These are phyloP conservation scores for Escovopsis sp. DNA, from an alignment of 2,329 filamentous ascomycete genomes.

Conservation along the genomic window DNA sequence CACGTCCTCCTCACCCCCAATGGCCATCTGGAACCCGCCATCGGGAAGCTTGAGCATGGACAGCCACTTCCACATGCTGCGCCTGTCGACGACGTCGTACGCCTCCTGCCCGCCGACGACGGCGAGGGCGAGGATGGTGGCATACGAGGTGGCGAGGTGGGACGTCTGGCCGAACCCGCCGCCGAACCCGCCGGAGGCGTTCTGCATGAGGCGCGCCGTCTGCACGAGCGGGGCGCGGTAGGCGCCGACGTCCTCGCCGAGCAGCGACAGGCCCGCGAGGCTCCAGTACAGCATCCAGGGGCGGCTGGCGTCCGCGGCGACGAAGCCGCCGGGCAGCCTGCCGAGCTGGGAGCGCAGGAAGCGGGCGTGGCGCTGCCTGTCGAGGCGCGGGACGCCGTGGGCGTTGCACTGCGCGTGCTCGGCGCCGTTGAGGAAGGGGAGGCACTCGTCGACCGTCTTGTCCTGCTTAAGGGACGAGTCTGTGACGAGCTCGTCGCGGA, in stretches of 20 bases:
- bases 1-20: slow-evolving; percentile 84
- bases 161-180: slow-evolving; percentile 85
- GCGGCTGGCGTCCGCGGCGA: slow-evolving; percentile 67
- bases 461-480: slow-evolving; percentile 54
- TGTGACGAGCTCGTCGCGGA: slow-evolving; percentile 53
- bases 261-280: slow-evolving; percentile 55
- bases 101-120: slow-evolving; percentile 63
- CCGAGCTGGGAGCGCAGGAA: slow-evolving; percentile 48
- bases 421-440: slow-evolving; percentile 50
- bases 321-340: slow-evolving; percentile 54
- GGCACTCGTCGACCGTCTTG: slow-evolving; percentile 50
- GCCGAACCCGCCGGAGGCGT: slow-evolving; percentile 71
- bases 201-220: slow-evolving; percentile 72
- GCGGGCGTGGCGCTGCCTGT: slow-evolving; percentile 43
- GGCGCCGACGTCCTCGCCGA: slow-evolving; percentile 58
- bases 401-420: slow-evolving; percentile 45
- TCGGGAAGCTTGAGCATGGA: slow-evolving; percentile 71
- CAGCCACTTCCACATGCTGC: slow-evolving; percentile 82
- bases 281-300: slow-evolving; percentile 96
- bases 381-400: slow-evolving; percentile 61
- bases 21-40: slow-evolving; percentile 79
- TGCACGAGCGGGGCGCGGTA: slow-evolving; percentile 57
- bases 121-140: slow-evolving; percentile 61
- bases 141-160: slow-evolving; percentile 83
- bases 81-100: slow-evolving; percentile 65